Conservation (phyloP, 768 basidiomycete genomes). For the Mycena belliarum region DNA sequence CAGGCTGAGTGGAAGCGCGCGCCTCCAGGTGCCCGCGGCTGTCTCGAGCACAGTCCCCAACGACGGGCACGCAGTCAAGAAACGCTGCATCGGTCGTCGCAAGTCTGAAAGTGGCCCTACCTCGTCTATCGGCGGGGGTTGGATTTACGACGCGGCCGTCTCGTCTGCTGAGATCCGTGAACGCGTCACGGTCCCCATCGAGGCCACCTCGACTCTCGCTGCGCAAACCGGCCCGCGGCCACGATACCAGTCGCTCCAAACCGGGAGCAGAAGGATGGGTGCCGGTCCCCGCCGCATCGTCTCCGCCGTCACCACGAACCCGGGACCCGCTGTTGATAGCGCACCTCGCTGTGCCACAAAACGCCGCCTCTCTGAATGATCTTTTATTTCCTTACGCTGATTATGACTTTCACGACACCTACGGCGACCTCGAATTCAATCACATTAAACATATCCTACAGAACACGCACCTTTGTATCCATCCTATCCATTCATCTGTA, state of each 20-base stretch:
- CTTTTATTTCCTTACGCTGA: neutral
- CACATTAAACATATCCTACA: neutral
- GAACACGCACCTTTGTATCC: slow-evolving; percentile 6
- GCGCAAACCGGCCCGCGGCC: slow-evolving; percentile 2
- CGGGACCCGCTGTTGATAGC: neutral
- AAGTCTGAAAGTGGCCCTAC: slow-evolving; percentile 42
- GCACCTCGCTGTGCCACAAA: slow-evolving; percentile 15
- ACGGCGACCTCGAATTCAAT: neutral
- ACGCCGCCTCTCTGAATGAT: slow-evolving; percentile 19
- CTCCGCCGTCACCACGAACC: neutral
- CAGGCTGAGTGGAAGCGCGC: slow-evolving; percentile 3
- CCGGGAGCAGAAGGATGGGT: neutral
- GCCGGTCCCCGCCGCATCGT: slow-evolving; percentile 8
- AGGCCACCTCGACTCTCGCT: slow-evolving; percentile 1
- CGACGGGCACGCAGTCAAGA: slow-evolving; percentile 48
- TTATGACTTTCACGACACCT: slow-evolving; percentile 7
- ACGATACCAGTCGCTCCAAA: slow-evolving; percentile 21
- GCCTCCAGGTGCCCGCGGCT: neutral
- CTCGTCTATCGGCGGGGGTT: slow-evolving; percentile 32
- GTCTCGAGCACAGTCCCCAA: slow-evolving; percentile 19
- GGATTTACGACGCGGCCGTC: slow-evolving; percentile 55
- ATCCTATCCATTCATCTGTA: no score
- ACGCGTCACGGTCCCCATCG: slow-evolving; percentile 16
- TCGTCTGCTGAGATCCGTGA: slow-evolving; percentile 40
- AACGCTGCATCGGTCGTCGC: slow-evolving; percentile 54